phyloP scores from a whole-genome alignment of 192 early-diverging fungal genomes.

The Umbelopsis isabellina region DNA sequence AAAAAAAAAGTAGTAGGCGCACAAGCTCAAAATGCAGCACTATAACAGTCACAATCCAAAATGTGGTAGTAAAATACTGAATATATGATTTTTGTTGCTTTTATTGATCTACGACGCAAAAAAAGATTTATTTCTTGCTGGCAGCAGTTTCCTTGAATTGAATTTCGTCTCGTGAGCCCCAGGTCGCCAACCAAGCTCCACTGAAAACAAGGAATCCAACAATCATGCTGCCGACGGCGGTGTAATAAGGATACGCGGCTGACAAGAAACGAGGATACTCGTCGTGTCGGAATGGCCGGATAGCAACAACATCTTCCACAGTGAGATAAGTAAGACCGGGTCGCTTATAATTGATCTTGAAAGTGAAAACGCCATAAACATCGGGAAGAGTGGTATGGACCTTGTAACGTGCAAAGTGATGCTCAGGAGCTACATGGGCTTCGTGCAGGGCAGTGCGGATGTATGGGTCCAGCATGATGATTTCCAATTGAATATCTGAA shows the following conservation, averaged over 20 bases:
- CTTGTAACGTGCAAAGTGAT: slow-evolving; percentile 46
- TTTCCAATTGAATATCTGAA: slow-evolving; percentile 86
- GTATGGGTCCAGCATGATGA: slow-evolving; percentile 98
- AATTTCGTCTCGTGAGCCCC: slow-evolving; percentile 41
- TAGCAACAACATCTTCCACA: slow-evolving; percentile 75
- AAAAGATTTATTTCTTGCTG: slow-evolving; percentile 15
- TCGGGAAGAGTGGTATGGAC: slow-evolving; percentile 77
- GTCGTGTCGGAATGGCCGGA: slow-evolving; percentile 93
- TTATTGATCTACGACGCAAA: not conserved
- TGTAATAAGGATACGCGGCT: slow-evolving; percentile 96
- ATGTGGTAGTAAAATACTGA: not conserved
- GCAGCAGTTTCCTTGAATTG: not conserved
- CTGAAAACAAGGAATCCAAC: slow-evolving; percentile 86
- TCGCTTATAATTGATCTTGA: slow-evolving; percentile 92
- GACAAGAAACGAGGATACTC: slow-evolving; percentile 93
- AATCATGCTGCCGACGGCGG: slow-evolving; percentile 78
- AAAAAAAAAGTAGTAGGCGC: too few relatives aligned
- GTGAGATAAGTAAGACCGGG: slow-evolving; percentile 79
- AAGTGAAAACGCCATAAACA: slow-evolving; percentile 96
- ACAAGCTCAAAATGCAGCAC: too few relatives aligned
- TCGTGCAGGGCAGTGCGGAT: slow-evolving; percentile 75
- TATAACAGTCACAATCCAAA: too few relatives aligned
- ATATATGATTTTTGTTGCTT: not conserved
- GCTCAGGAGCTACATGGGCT: slow-evolving; percentile 31
- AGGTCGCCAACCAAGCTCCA: slow-evolving; percentile 73